Evolutionary conservation across 225 moss, liverwort and hornwort species (phyloP).

Genomic region (Physcomitrium patens): DNA sequence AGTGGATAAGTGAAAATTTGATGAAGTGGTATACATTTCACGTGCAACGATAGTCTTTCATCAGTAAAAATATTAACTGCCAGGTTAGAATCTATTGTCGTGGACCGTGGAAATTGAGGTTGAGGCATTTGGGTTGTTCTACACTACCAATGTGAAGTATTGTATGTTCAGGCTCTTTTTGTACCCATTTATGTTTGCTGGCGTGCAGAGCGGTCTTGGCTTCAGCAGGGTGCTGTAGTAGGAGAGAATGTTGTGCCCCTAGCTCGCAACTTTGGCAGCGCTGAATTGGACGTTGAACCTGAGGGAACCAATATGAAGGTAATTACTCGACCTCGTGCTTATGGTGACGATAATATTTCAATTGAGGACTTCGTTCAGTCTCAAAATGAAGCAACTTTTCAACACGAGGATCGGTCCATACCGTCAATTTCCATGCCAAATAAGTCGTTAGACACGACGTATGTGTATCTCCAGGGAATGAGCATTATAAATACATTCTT

Average conservation of each 20-base stretch:
- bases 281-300: constrained; percentile 85
- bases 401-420: neutral
- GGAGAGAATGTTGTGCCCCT: constrained; percentile 97
- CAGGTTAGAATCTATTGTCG: constrained; percentile 6
- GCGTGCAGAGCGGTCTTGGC: constrained; percentile 85
- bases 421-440: neutral
- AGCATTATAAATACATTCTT: neutral
- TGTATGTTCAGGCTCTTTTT: neutral
- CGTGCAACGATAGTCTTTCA: neutral
- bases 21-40: neutral
- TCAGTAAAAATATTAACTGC: neutral
- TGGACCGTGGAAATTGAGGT: neutral
- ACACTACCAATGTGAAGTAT: no score
- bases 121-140: constrained; percentile 10
- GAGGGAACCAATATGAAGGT: constrained; percentile 81
- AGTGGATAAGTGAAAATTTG: constrained; percentile 10
- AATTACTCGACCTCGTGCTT: constrained; percentile 18
- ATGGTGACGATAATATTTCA: constrained; percentile 4
- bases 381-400: neutral
- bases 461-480: constrained; percentile 6
- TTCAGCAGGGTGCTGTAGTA: constrained; percentile 85
- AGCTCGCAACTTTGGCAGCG: constrained; percentile 95
- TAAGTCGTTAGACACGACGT: neutral
- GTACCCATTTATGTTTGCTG: constrained; percentile 30
- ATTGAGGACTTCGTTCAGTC: neutral